Evolutionary conservation across 345 rosid species (phyloP).

Genomic region (Sisymbrium irio): DNA sequence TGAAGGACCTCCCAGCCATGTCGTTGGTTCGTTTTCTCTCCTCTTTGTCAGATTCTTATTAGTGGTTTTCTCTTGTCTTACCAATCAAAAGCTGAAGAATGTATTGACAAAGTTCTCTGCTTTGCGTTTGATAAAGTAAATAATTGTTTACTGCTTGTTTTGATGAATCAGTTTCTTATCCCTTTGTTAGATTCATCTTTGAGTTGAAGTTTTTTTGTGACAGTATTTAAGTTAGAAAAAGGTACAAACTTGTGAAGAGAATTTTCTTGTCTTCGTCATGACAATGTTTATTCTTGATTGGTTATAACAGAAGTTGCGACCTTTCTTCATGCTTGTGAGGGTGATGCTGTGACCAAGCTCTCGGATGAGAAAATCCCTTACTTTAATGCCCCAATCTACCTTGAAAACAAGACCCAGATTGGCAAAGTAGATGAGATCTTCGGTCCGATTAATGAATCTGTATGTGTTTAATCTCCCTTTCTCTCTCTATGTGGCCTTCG

Average conservation of each 20-base stretch:
- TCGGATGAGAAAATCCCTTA: slow-evolving; percentile 72
- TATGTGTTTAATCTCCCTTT: slow-evolving; percentile 44
- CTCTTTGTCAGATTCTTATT: neutral
- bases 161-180: neutral
- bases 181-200: neutral
- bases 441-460: slow-evolving; percentile 93
- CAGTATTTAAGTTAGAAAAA: neutral
- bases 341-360: slow-evolving; percentile 93
- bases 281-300: slow-evolving; percentile 54
- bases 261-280: slow-evolving; percentile 49
- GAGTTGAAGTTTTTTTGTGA: neutral
- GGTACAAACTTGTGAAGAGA: neutral
- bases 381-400: slow-evolving; percentile 85
- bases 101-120: neutral
- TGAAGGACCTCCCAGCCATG: slow-evolving; percentile 91
- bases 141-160: neutral
- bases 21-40: slow-evolving; percentile 47
- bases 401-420: slow-evolving; percentile 86
- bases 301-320: slow-evolving; percentile 80
- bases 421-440: slow-evolving; percentile 96
- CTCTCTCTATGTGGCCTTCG: slow-evolving; percentile 37
- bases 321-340: slow-evolving; percentile 85
- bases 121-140: neutral
- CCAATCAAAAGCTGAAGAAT: neutral
- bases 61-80: neutral